Conservation (phyloP, 192 early-diverging fungal species). For the Coemansia sp. region DNA sequence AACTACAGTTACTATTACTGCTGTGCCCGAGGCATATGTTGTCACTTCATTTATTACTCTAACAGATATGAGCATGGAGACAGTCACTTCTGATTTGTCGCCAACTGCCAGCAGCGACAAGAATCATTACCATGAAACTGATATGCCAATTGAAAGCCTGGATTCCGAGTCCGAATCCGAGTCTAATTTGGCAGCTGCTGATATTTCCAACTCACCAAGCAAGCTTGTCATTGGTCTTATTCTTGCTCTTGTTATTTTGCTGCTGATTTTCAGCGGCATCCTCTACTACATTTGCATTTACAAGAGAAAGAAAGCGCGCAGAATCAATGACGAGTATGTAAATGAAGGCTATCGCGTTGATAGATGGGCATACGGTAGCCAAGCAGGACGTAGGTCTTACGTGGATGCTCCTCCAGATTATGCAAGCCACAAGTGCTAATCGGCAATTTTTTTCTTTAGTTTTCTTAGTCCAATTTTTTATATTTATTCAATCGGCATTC, state of each 20-base stretch:
- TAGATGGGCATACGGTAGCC: not conserved
- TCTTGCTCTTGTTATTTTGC: not conserved
- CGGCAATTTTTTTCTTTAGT: too few species aligned
- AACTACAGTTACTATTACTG: not conserved
- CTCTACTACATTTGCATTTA: not conserved
- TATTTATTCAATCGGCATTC: not conserved
- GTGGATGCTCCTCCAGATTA: slow-evolving; percentile 1
- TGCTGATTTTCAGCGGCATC: not conserved
- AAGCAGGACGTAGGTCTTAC: not conserved
- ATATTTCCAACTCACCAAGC: not conserved
- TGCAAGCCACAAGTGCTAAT: not conserved
- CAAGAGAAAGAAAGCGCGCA: not conserved
- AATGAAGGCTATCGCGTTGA: not conserved
- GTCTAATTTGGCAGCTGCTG: not conserved
- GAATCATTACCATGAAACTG: not conserved
- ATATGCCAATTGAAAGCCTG: not conserved
- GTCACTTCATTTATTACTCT: not conserved
- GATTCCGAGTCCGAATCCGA: not conserved
- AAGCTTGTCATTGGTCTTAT: not conserved
- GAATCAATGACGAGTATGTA: not conserved
- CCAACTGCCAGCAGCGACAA: not conserved
- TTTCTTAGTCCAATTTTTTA: not conserved
- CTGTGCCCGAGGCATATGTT: not conserved
- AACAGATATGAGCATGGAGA: not conserved
- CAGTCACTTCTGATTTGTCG: not conserved